Evolutionary conservation across 192 early-diverging fungal species (phyloP).

Genomic region (Umbelopsis sp.): DNA sequence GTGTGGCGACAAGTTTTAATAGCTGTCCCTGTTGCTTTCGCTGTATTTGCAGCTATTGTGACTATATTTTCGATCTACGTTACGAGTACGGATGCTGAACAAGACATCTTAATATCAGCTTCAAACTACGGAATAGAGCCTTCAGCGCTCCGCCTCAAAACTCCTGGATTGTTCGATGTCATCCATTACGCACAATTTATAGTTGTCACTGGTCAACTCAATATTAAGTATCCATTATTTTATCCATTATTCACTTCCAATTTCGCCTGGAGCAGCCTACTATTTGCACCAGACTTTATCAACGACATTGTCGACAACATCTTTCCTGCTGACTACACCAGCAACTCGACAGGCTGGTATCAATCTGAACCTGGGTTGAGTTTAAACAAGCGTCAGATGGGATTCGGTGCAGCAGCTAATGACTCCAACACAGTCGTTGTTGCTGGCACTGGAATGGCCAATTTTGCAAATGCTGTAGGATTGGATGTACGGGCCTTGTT

Average conservation of each 20-base stretch:
- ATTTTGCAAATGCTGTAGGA: constrained; percentile 28
- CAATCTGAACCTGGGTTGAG: constrained; percentile 9
- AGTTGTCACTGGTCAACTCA: constrained; percentile 45
- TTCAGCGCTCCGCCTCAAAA: constrained; percentile 40
- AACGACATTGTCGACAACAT: background rate
- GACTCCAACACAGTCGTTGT: constrained; percentile 19
- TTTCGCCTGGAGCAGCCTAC: constrained; percentile 46
- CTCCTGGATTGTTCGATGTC: constrained; percentile 54
- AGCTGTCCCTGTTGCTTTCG: constrained; percentile 23
- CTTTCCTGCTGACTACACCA: background rate
- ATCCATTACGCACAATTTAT: constrained; percentile 54
- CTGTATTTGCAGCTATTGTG: constrained; percentile 24
- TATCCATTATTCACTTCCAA: constrained; percentile 48
- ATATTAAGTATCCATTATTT: constrained; percentile 48
- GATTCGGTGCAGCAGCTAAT: background rate
- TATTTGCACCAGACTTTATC: constrained; percentile 12
- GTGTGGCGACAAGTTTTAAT: constrained; percentile 30
- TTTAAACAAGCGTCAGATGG: background rate
- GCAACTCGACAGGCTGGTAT: constrained; percentile 8
- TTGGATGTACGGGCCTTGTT: constrained; percentile 30
- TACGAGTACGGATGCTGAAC: constrained; percentile 1
- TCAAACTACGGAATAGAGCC: constrained; percentile 38
- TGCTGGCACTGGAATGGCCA: constrained; percentile 31
- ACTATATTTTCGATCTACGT: constrained; percentile 24
- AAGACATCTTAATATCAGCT: constrained; percentile 27